Conservation (phyloP, 116 monocot genomes). For the Iris pallida region DNA sequence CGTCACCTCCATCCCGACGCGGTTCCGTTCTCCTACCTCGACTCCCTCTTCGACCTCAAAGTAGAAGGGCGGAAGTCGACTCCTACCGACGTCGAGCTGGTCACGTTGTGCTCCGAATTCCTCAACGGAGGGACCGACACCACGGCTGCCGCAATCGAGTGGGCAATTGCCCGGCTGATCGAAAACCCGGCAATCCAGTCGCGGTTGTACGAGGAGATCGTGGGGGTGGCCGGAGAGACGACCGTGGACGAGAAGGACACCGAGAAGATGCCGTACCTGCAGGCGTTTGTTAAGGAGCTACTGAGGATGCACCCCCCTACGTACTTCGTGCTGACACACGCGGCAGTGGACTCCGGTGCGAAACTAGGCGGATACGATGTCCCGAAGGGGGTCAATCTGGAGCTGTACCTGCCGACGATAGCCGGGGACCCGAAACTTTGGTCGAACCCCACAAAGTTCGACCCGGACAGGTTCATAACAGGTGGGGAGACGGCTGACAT, state of each 20-base stretch:
- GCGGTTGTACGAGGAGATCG: conserved; percentile 38
- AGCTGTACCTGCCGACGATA: conserved; percentile 64
- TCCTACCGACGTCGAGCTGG: conserved; percentile 51
- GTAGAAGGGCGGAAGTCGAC: conserved; percentile 40
- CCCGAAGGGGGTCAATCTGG: conserved; percentile 50
- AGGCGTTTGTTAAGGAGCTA: conserved; percentile 83
- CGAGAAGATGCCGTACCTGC: conserved; percentile 60
- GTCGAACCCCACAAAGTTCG: conserved; percentile 43
- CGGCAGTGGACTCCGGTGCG: conserved; percentile 32
- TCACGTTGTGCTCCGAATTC: conserved; percentile 78
- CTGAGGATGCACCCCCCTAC: conserved; percentile 79
- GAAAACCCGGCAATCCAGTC: conserved; percentile 61
- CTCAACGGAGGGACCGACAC: conserved; percentile 94
- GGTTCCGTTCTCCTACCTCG: conserved; percentile 73
- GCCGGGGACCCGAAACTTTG: conserved; percentile 66
- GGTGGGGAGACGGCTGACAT: conserved; percentile 79
- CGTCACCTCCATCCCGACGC: conserved; percentile 1
- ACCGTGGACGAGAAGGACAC: conserved; percentile 62
- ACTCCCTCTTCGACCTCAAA: conserved; percentile 70
- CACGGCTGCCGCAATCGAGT: conserved; percentile 84
- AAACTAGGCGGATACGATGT: conserved; percentile 71
- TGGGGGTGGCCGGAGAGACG: conserved; percentile 4
- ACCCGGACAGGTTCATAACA: conserved; percentile 72
- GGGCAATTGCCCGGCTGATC: conserved; percentile 69
- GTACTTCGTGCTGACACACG: conserved; percentile 70